Base-by-base conservation (phyloP, 2,329 filamentous ascomycete species). In the Pseudogymnoascus sp. region DNA sequence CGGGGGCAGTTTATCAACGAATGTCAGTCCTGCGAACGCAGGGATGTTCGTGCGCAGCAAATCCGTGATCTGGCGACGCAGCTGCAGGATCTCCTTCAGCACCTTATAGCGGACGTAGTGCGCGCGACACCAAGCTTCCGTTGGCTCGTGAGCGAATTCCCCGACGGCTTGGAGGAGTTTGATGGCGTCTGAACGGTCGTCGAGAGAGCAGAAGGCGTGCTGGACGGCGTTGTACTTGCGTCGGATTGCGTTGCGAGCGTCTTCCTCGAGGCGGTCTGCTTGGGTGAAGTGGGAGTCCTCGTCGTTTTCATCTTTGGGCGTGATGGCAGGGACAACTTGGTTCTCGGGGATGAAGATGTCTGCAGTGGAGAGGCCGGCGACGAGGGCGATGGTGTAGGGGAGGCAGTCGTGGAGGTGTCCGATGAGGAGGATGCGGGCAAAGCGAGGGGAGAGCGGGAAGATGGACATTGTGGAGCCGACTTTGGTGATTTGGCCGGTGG, bases 81-180 rank as follows among this genome's bases (percentile, higher is more conserved):
- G 84, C 71, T 94, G 91, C 61, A 86, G 83, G 16, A 91, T 89
- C 78, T 99, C 94, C 71, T 87, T 86, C 73, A 97, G 87, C 0
- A 88, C 88, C 76, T 97, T 97, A 73, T 84, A 85, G 11, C 91
- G 89, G 33, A 97, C 85, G 77, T 94, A 97, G 78, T 91, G 91
- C 64, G 84, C 79, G 60, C 85, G 83, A 73, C 91, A 96, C 84
- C 95, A 96, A 5, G 78, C 75, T 65, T 91, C 88, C 0, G 82
- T 80, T 68, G 81, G 82, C 67, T 89, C 86, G 69, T 91, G 88
- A 4, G 89, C 89, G 72, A 93, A 96, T 67, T 93, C 91, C 66
- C 91, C 92, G 2, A 97, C 86, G 0, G 91, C 91, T 63, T 92
- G 91, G 53, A 97, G 84, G 40, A 94, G 83, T 76, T 97, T 97